Evolutionary conservation across 345 rosid genomes (phyloP), one percentile per base, ranked within the genome.

Genomic region (Pelargonium nanum): DNA sequence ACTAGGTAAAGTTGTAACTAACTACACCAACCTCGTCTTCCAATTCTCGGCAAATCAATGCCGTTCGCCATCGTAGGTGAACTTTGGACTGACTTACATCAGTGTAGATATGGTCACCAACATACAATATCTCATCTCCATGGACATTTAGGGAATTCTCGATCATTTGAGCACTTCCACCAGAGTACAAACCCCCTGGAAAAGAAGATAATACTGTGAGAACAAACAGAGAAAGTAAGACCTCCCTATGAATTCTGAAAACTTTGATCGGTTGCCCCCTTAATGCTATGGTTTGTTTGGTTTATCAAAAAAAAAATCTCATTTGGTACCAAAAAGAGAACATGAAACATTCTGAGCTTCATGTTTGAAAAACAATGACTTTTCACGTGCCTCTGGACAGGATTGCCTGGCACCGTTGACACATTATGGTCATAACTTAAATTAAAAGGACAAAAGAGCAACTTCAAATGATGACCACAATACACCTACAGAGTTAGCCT

Each of bases 111-210:
- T 88, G 98, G 69, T 88, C 98, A 60, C 96, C 98, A 9, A 91
- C 98, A 71, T 88, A 91, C 62, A 91, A 70, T 69, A 91, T 85
- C 67, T 91, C 98, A 67, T 91, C 98, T n/a, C 98, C 98, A 40
- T 91, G 96, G 65, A 91, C 69, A 60, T 80, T 68, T 55, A 91
- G 78, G 65, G 96, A 91, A 72, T 74, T 91, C 78, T 91, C 98
- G 52, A 91, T 66, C 92, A 91, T 85, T 70, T 88, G 98, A 69
- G 96, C 98, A 80, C 98, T 88, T 72, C 96, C 98, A 53, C 96
- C 98, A 0, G 98, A 91, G 76, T 88, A 91, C 76, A 91, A 30
- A 20, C 96, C 92, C 56, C 96, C 95, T 88, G 73, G 53, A 56
- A 56, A 69, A 68, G 70, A 64, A 61, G 32, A 64, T 16, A 57